phyloP scores from a whole-genome alignment of 2,329 filamentous ascomycete species.

The Leptosphaerulina australis region DNA sequence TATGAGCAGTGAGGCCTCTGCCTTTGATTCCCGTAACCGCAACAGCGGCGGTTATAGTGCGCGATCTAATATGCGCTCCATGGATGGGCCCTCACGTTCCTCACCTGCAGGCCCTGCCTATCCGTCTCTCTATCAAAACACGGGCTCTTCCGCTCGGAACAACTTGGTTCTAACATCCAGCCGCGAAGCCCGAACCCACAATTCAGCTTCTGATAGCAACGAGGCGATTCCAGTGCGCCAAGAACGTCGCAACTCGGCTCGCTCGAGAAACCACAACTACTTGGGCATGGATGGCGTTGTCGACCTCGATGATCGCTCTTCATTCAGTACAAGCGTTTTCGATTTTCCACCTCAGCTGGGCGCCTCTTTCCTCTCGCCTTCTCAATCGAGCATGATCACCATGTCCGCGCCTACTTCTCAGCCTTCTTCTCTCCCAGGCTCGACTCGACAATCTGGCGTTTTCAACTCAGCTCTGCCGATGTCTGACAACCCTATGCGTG shows the following conservation, averaged over 20 bases:
- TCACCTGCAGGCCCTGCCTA: conserved; percentile 34
- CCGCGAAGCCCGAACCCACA: conserved; percentile 34
- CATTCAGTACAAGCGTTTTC: conserved; percentile 24
- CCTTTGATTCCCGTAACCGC: conserved; percentile 53
- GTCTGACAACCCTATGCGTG: conserved; percentile 60
- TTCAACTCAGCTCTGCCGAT: conserved; percentile 89
- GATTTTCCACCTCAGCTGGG: conserved; percentile 38
- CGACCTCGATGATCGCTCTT: conserved; percentile 30
- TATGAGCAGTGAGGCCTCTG: conserved; percentile 47
- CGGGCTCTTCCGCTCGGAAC: conserved; percentile 22
- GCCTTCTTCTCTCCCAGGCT: conserved; percentile 35
- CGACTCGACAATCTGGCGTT: conserved; percentile 70
- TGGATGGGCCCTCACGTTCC: conserved; percentile 39
- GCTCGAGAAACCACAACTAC: conserved; percentile 31
- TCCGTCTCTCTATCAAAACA: conserved; percentile 28
- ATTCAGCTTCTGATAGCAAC: conserved; percentile 38
- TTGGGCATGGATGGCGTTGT: conserved; percentile 38
- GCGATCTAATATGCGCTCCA: conserved; percentile 32
- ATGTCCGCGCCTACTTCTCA: conserved; percentile 28
- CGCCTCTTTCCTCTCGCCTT: conserved; percentile 36
- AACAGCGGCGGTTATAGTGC: conserved; percentile 68
- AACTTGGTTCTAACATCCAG: conserved; percentile 26
- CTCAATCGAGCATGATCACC: conserved; percentile 24
- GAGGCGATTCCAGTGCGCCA: conserved; percentile 34
- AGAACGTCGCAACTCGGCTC: conserved; percentile 31